Evolutionary conservation across 2,329 filamentous ascomycete species (phyloP), one percentile per base, ranked within the genome.

Genomic region (Blastomyces silverae): DNA sequence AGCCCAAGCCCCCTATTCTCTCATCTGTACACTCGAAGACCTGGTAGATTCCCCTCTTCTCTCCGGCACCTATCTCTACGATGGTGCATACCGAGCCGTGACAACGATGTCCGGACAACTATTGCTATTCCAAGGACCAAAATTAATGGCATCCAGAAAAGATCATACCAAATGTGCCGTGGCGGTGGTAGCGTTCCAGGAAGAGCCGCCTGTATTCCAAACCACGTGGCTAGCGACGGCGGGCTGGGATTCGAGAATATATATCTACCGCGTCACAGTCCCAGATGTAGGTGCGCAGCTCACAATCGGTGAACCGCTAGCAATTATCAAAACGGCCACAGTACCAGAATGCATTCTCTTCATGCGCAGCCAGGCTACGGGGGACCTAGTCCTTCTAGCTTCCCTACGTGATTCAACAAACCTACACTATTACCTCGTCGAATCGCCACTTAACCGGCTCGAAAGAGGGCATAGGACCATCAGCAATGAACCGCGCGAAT

Each of bases 111-210:
- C 84, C 11, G 85, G 85, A 4, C 80, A 82, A 63, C 69, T 87
- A 5, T 39, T 55, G 73, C 34, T 62, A 37, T 86, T 1, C 82
- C 81, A 66, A 73, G 81, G 66, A 56, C 31, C 28, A 3, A 69
- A 73, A 31, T 69, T 81, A 1, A 65, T 84, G 20, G 79, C 81
- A 37, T 77, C 77, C 65, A 78, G 84, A 57, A 81, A 79, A 64
- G 84, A 87, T 67, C 85, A 87, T 69, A 71, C 74, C 28, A 87
- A 87, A 69, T 87, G 86, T 71, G 77, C 82, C 8, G 82, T 87
- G 63, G 83, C 83, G 67, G 74, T 85, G 2, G 74, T 79, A 34
- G 73, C 73, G 31, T 55, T 22, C n/a, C 42, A 74, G 65, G 71
- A 76, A 61, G 72, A 77, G n/a, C 69, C 74, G 3, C 69, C 34